phyloP scores from a whole-genome alignment of 1,284 basidiomycete species.

The Boletellus deceptivus region DNA sequence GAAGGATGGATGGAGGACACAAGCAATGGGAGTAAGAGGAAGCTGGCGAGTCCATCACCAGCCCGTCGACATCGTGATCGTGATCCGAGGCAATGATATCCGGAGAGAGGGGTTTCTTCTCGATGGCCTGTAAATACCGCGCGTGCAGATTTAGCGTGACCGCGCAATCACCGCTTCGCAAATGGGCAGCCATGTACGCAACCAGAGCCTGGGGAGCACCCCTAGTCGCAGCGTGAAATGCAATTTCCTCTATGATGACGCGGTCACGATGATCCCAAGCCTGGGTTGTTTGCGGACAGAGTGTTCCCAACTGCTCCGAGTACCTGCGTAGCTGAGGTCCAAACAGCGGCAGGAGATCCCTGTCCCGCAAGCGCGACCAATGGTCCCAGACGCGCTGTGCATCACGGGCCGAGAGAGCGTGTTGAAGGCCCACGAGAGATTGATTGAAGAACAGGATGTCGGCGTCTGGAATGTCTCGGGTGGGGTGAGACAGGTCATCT shows the following conservation, averaged over 20 bases:
- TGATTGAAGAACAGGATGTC: constrained; percentile 37
- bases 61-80: constrained; percentile 17
- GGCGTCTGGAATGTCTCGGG: constrained; percentile 29
- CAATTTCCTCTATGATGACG: constrained; percentile 44
- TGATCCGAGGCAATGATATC: constrained; percentile 19
- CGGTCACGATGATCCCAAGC: constrained; percentile 31
- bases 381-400: constrained; percentile 31
- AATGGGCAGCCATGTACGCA: constrained; percentile 47
- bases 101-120: constrained; percentile 21
- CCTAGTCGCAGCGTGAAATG: constrained; percentile 44
- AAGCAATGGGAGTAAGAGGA: constrained; percentile 12
- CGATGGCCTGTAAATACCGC: constrained; percentile 35
- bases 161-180: constrained; percentile 42
- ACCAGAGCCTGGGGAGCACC: constrained; percentile 47
- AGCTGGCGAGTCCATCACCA: constrained; percentile 20
- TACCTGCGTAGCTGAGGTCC: constrained; percentile 42
- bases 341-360: constrained; percentile 43
- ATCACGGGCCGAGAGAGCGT: constrained; percentile 37
- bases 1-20: constrained; percentile 41
- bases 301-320: constrained; percentile 36
- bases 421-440: constrained; percentile 36
- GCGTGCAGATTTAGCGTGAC: constrained; percentile 48
- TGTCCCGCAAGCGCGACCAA: constrained; percentile 47
- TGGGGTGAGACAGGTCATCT: constrained; percentile 4
- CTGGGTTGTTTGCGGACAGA: constrained; percentile 25